Evolutionary conservation across 75 land plant species (phyloP).

Genomic region (Picea sitchensis): DNA sequence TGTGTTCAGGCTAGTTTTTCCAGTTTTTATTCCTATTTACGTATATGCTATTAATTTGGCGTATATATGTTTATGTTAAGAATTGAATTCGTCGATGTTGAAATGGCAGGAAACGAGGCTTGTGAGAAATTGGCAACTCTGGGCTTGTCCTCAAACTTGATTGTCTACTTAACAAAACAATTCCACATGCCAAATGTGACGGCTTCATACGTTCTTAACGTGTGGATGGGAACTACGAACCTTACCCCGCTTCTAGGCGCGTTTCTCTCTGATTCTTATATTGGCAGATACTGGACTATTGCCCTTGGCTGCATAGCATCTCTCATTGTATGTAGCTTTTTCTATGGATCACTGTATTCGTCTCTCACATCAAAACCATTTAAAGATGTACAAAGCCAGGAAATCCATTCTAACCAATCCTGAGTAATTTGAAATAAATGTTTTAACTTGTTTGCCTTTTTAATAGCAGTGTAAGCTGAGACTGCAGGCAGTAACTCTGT

Average conservation of each 20-base stretch:
- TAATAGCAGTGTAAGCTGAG: no score
- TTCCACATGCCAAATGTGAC: slow-evolving; percentile 40
- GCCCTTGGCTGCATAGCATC: slow-evolving; percentile 40
- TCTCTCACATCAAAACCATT: no score
- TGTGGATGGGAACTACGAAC: slow-evolving; percentile 46
- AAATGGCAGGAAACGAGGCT: slow-evolving; percentile 59
- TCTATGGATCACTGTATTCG: no score
- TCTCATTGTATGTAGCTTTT: slow-evolving; percentile 26
- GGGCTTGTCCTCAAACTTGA: slow-evolving; percentile 50
- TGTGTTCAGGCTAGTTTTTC: neutral
- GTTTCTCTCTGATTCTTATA: slow-evolving; percentile 55
- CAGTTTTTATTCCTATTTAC: neutral
- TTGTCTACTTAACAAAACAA: slow-evolving; percentile 42
- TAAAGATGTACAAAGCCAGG: no score
- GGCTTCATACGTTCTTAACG: slow-evolving; percentile 37
- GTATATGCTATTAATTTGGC: neutral
- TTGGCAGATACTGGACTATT: slow-evolving; percentile 50
- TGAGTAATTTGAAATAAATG: no score
- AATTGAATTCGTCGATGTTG: neutral
- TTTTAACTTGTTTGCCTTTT: no score
- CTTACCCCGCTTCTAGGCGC: slow-evolving; percentile 59
- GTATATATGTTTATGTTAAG: neutral
- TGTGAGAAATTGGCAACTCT: slow-evolving; percentile 65
- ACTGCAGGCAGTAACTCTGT: no score
- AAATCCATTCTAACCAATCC: no score